Conservation (phyloP, 2,329 filamentous ascomycete genomes). For the Teratosphaeriaceae sp. region DNA sequence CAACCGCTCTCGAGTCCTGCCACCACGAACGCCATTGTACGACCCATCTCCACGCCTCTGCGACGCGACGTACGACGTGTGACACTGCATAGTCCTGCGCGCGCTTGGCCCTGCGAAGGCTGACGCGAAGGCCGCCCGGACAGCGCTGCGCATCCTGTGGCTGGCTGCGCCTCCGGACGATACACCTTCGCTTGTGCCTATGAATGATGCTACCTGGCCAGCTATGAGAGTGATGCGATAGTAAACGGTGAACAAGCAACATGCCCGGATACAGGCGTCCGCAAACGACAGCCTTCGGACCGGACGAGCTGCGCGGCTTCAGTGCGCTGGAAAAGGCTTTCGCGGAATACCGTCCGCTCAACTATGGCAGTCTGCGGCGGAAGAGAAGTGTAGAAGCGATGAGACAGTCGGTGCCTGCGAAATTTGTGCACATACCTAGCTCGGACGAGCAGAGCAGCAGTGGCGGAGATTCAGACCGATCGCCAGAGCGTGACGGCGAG, state of each 20-base stretch:
- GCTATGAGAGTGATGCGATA: not conserved
- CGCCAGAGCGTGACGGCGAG: not conserved
- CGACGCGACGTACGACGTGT: conserved; percentile 2
- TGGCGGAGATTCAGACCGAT: too few relatives aligned
- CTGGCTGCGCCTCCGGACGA: not conserved
- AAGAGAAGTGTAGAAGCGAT: conserved; percentile 2
- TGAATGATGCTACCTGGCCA: not conserved
- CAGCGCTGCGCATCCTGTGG: not conserved
- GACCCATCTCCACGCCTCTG: not conserved
- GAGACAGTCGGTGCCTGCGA: conserved; percentile 4
- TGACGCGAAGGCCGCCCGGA: not conserved
- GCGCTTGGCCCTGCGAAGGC: not conserved
- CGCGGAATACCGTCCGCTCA: not conserved
- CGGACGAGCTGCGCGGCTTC: conserved; percentile 5
- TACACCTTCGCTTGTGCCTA: not conserved
- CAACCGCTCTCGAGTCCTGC: not conserved
- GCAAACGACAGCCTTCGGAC: conserved; percentile 5
- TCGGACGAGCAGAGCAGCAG: conserved; percentile 5
- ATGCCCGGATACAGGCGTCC: conserved; percentile 9
- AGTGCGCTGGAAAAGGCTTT: conserved; percentile 10
- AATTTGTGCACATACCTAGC: conserved; percentile 8
- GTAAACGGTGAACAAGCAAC: not conserved
- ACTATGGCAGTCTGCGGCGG: conserved; percentile 3
- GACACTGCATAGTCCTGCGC: not conserved
- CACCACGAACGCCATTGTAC: conserved; percentile 3